Base-by-base conservation (phyloP, 2,329 filamentous ascomycete species). In the Colletotrichum sp. region DNA sequence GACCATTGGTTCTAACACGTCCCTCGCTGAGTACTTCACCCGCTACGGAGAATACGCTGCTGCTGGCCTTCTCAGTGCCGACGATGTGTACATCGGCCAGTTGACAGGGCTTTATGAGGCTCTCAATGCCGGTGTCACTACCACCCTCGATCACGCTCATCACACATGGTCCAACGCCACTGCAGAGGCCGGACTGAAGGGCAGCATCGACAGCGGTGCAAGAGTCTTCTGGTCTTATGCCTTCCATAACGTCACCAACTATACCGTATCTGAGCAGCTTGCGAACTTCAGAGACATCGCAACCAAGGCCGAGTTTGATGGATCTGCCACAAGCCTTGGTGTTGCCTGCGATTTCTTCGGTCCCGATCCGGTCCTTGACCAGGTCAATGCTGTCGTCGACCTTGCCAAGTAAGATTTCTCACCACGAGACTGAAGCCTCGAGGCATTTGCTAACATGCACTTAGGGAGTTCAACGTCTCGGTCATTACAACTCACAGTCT, bases 61-160 rank as follows among this genome's bases (percentile, higher is more conserved):
- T 7, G 80, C 79, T 1, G 76, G 78, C 6, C 77, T 82, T 7
- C 87, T 86, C 76, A 85, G 81, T 1, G 79, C 86, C 1, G 84
- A 87, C 1, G 88, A 90, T 69, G 83, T 90, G 1, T 89, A 89
- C 76, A 81, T 85, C 71, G 82, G 87, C 9, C 86, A 89, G 62
- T 82, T 90, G 0, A 82, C 86, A 0, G 89, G 89, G 1, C 80
- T 90, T 2, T 85, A 89, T 3, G 90, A 91, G 75, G 84, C 86
- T 1, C 79, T 91, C n/a, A 87, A 90, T 34, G 88, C 87, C 0
- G 89, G 90, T 6, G 89, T 90, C 12, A 91, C 89, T 0, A 89
- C 88, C 0, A 84, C 85, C 0, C 83, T 91, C 1, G 90, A 91
- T 71, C 89, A 91, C 65, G 89, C 89, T 1, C 88, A 89, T 44